Evolutionary conservation across 108 stramenopile species (phyloP).

Genomic region (Stephanodiscus minutulus): DNA sequence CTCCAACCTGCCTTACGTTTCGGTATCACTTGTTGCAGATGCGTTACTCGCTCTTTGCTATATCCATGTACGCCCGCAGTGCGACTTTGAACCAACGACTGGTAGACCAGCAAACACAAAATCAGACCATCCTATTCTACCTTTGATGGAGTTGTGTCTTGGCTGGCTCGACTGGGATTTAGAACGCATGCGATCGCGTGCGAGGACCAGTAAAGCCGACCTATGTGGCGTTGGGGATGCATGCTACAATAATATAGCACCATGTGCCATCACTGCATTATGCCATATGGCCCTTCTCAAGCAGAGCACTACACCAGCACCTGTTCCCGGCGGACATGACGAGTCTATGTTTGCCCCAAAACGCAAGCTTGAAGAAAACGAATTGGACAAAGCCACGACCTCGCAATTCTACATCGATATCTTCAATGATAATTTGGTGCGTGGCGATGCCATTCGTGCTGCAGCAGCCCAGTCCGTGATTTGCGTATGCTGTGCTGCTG

Average conservation of each 20-base stretch:
- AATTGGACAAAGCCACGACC: slow-evolving; percentile 44
- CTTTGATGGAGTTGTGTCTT: slow-evolving; percentile 61
- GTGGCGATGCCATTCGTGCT: slow-evolving; percentile 74
- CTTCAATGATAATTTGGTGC: slow-evolving; percentile 51
- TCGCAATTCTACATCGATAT: slow-evolving; percentile 75
- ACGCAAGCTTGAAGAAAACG: slow-evolving; percentile 22
- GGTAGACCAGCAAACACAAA: slow-evolving; percentile 63
- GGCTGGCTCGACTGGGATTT: slow-evolving; percentile 89
- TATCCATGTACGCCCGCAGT: slow-evolving; percentile 70
- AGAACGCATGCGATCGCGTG: slow-evolving; percentile 62
- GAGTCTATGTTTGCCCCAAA: slow-evolving; percentile 18
- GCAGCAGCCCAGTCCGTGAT: slow-evolving; percentile 84
- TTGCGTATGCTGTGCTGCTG: slow-evolving; percentile 82
- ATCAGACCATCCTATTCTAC: slow-evolving; percentile 71
- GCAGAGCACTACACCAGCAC: slow-evolving; percentile 66
- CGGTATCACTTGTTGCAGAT: slow-evolving; percentile 77
- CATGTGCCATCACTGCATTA: slow-evolving; percentile 81
- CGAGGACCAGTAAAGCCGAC: slow-evolving; percentile 46
- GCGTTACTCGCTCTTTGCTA: slow-evolving; percentile 77
- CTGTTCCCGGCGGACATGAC: background rate
- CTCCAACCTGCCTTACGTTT: slow-evolving; percentile 61
- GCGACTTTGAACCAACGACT: slow-evolving; percentile 72
- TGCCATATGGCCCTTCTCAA: slow-evolving; percentile 74
- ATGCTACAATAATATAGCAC: slow-evolving; percentile 63
- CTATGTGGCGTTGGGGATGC: slow-evolving; percentile 60